Conservation (phyloP, 352 stramenopile genomes). For the Pythium dissimile region DNA sequence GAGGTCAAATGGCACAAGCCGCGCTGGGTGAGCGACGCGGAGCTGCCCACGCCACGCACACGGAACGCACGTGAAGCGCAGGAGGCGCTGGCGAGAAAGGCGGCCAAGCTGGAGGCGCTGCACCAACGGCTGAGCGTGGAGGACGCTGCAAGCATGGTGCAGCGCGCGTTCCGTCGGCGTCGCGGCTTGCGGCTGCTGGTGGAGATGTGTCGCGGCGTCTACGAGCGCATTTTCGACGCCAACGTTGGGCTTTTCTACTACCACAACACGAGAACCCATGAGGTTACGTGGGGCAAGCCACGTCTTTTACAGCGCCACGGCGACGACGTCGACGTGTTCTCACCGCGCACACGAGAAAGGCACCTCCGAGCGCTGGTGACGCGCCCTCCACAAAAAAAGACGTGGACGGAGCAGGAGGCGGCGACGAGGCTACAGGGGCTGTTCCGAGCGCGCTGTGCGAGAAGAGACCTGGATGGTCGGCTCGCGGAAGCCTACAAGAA, state of each 20-base stretch:
- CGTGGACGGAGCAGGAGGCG: constrained; percentile 50
- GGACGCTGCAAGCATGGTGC: constrained; percentile 47
- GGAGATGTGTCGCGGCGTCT: constrained; percentile 43
- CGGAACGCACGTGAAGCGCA: constrained; percentile 15
- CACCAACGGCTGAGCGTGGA: constrained; percentile 24
- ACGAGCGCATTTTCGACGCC: constrained; percentile 70
- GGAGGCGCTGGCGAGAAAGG: constrained; percentile 1
- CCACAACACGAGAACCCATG: constrained; percentile 73
- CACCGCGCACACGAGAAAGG: constrained; percentile 43
- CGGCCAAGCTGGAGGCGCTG: not conserved
- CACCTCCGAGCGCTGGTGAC: constrained; percentile 28
- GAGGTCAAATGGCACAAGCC: constrained; percentile 68
- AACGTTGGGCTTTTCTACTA: constrained; percentile 58
- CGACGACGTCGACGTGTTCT: constrained; percentile 53
- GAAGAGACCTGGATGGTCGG: constrained; percentile 30
- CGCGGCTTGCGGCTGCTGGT: constrained; percentile 44
- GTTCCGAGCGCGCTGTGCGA: constrained; percentile 49
- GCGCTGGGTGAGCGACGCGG: constrained; percentile 56
- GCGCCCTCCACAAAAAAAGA: no score
- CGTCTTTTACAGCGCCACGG: constrained; percentile 35
- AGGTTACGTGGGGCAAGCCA: constrained; percentile 68
- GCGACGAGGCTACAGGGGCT: constrained; percentile 49
- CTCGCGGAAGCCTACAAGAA: constrained; percentile 54
- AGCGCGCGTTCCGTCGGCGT: constrained; percentile 46
- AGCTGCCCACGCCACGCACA: constrained; percentile 56